A percentile compares a stretch with the other conserved stretches of the same genome.
These are phyloP conservation scores for Jamesozyma piceae DNA, from an alignment of 805 yeast genomes.

Conservation along the genomic window DNA sequence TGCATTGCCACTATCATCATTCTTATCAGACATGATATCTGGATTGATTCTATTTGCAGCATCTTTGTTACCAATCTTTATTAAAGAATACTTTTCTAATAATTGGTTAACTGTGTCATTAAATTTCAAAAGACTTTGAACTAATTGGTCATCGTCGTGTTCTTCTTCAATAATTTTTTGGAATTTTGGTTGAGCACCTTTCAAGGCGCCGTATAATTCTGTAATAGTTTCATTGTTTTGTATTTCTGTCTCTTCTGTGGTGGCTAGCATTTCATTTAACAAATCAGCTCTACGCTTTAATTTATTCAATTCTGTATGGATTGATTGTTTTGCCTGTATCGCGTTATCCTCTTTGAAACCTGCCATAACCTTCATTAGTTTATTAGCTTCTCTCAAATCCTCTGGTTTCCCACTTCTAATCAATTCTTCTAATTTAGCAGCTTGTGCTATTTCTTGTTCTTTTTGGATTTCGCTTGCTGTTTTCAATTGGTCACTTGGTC, in stretches of 20 bases:
- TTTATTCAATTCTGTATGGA: slow-evolving; percentile 75
- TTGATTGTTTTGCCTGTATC: slow-evolving; percentile 58
- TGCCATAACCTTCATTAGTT: slow-evolving; percentile 95
- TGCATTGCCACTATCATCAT: background rate
- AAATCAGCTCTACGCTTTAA: slow-evolving; percentile 79
- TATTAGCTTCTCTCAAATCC: slow-evolving; percentile 92
- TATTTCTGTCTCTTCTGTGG: slow-evolving; percentile 33
- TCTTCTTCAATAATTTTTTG: slow-evolving; percentile 79
- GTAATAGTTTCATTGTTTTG: slow-evolving; percentile 53
- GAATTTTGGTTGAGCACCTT: slow-evolving; percentile 78
- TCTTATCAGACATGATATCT: slow-evolving; percentile 26
- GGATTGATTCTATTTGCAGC: slow-evolving; percentile 45
- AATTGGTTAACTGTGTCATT: slow-evolving; percentile 70
- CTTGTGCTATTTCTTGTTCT: slow-evolving; percentile 87
- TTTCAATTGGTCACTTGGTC: slow-evolving; percentile 79
- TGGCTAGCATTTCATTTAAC: slow-evolving; percentile 73
- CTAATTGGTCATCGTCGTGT: slow-evolving; percentile 56
- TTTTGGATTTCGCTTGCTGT: slow-evolving; percentile 83
- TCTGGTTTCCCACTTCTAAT: slow-evolving; percentile 92
- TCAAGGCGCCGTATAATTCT: slow-evolving; percentile 71
- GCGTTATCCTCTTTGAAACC: slow-evolving; percentile 82
- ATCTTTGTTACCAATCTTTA: slow-evolving; percentile 48
- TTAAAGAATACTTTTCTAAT: slow-evolving; percentile 52
- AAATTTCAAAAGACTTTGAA: slow-evolving; percentile 53
- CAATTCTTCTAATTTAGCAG: slow-evolving; percentile 91